Conservation (phyloP, 106 monocot species). For the Vanilla planifolia region DNA sequence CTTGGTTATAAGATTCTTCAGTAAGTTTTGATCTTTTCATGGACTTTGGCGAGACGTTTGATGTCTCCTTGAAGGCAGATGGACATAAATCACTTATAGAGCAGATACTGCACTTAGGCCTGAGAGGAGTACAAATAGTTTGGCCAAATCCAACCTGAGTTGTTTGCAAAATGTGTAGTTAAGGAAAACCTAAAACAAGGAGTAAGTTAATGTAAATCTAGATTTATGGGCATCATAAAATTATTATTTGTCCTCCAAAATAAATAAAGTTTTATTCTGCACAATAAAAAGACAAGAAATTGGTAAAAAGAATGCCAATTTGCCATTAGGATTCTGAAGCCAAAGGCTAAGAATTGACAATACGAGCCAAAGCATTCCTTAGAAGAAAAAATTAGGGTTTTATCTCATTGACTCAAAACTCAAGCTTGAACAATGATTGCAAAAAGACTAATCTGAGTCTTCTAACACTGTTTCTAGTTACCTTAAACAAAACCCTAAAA, state of each 20-base stretch:
- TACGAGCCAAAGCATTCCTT: too few species aligned
- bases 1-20: background rate
- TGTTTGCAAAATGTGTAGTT: too few species aligned
- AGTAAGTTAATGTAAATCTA: background rate
- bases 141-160: conserved; percentile 95
- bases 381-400: too few species aligned
- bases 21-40: conserved; percentile 28
- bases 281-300: background rate
- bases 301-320: too few species aligned
- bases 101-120: conserved; percentile 61
- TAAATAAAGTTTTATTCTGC: background rate
- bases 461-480: too few species aligned
- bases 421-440: too few species aligned
- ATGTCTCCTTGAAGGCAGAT: conserved; percentile 71
- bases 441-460: too few species aligned
- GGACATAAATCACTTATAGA: conserved; percentile 59
- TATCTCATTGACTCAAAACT: too few species aligned
- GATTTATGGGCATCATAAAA: background rate
- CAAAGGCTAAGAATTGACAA: too few species aligned
- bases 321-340: too few species aligned
- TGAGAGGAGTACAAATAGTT: conserved; percentile 84
- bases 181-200: too few species aligned
- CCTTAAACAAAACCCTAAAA: too few species aligned
- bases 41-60: conserved; percentile 28
- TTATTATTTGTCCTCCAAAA: background rate